A percentile compares a stretch with the other conserved stretches of the same genome.
Conservation (phyloP, 108 stramenopile genomes). For the Pseudonitzschia multiseries region DNA sequence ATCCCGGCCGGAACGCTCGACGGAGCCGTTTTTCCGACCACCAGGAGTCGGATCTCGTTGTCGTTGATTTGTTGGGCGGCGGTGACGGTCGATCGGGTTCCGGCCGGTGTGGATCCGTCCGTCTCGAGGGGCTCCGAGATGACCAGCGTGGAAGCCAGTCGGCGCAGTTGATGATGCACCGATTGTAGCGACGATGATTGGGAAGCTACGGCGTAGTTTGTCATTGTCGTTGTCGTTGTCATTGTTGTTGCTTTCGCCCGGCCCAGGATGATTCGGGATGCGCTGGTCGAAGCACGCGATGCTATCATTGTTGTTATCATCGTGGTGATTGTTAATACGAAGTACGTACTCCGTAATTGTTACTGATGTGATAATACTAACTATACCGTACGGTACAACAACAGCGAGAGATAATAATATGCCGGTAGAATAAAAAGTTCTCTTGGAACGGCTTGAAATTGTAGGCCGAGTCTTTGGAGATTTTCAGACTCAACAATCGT, state of each 20-base stretch:
- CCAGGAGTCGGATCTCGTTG: slow-evolving; percentile 60
- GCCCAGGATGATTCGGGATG: not conserved
- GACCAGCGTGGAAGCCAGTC: slow-evolving; percentile 69
- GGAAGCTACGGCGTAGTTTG: too few species aligned
- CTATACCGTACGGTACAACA: too few species aligned
- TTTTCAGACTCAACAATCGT: too few species aligned
- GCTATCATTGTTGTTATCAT: not conserved
- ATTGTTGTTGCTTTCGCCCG: not conserved
- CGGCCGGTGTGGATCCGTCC: slow-evolving; percentile 48
- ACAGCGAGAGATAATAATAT: too few species aligned
- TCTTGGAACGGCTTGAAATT: too few species aligned
- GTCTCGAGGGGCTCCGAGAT: slow-evolving; percentile 61
- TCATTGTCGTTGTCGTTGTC: too few species aligned
- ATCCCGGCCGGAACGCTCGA: slow-evolving; percentile 62
- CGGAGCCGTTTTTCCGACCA: slow-evolving; percentile 46
- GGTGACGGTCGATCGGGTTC: slow-evolving; percentile 68
- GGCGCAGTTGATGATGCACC: slow-evolving; percentile 1
- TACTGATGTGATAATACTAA: too few species aligned
- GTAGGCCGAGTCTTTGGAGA: too few species aligned
- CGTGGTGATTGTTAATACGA: not conserved
- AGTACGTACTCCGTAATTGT: too few species aligned
- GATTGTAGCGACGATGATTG: too few species aligned
- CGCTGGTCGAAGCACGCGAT: not conserved
- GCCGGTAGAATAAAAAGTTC: too few species aligned
- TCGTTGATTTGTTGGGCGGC: slow-evolving; percentile 62